Base-by-base conservation (phyloP, 1,284 basidiomycete species). In the Entoloma clypeatum region DNA sequence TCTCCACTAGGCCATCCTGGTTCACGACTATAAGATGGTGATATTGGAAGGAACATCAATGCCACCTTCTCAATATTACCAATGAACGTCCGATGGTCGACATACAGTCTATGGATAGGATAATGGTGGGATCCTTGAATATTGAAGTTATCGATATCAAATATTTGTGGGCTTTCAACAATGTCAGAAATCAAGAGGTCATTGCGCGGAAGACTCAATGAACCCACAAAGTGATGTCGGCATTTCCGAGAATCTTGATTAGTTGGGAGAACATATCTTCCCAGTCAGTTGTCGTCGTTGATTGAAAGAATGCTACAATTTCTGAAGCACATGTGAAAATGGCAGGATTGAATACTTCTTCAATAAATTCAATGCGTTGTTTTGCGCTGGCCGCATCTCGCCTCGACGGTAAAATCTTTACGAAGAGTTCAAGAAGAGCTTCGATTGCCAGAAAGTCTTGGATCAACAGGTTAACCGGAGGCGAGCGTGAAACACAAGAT, bases 391-490 rank as follows among this genome's bases (percentile, higher is more conserved):
- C 51, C 10, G 64, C 58, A 10, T 53, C 50, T 13, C 66, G 60
- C 2, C 62, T 57, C 5, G 72, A 59, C n/a, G 79, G 79, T 17
- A 81, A 57, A 9, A 80, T 55, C 22, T 70, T 68, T 18, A 72
- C 78, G 49, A 83, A 70, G 2, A 84, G 50, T 39, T 73, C 69
- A 21, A 83, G 56, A 7, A 83, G 64, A 14, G 69, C 63, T 52
- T 83, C 80, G 18, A 80, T 57, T 13, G 69, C 67, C 10, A 81
- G 58, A 50, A 72, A 81, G 45, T 77, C 80, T 83, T 39, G 26
- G 21, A 8, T 34, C 31, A 29, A 30, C 40, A 3, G 41, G 39
- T 4, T 30, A 19, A 9, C 7, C 23, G n/a, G 13, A 39, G 7
- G 4, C 21, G 10, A 16, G 10, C 7, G 26, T n/a, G 22, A 31